Base-by-base conservation (phyloP, 371 early-diverging fungal genomes). In the Lichtheimia ramosa region DNA sequence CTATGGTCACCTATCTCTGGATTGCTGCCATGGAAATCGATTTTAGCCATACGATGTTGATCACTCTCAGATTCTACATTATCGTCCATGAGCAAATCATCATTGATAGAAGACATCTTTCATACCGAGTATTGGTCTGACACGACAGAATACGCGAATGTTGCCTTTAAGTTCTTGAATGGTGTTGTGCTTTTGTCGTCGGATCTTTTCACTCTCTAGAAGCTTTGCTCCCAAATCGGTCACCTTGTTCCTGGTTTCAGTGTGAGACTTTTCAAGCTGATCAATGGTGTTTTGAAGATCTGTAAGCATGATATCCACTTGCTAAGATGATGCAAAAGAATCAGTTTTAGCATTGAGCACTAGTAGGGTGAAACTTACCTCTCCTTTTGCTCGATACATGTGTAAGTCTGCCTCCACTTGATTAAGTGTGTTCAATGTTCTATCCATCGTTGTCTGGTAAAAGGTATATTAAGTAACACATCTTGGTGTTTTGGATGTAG, bases 111-210 rank as follows among this genome's bases (percentile, higher is more conserved):
- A 20, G 28, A 16, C 16, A 4, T 21, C 18, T 46, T 46, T 5
- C 46, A 57, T 67, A 66, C 66, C 64, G 23, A 83, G 51, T 53
- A 85, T 69, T 12, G 99, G 99, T 40, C 97, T 87, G 14, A 99
- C 92, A 46, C 99, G 78, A 71, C 98, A 98, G 70, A 99, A 96
- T 14, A 98, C 98, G 23, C 99, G 88, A 54, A 99, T 97, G 60
- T 97, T 95, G 43, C 99, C 99, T 70, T 97, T 97, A 41, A 99
- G 79, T 75, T 99, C 98, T 69, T 93, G 96, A 48, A 96, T 88
- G 0, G 88, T 90, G 66, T 98, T 96, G 76, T 98, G 98, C 23
- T 96, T 68, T 42, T 81, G 72, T 58, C 96, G 82, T 14, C 97
- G 85, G 4, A 83, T 66, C 3, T 81, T 85, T 66, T 98, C 98